These are phyloP conservation scores for Trichoderma asperellum DNA, from an alignment of 2,329 filamentous ascomycete genomes.

Conservation along the genomic window DNA sequence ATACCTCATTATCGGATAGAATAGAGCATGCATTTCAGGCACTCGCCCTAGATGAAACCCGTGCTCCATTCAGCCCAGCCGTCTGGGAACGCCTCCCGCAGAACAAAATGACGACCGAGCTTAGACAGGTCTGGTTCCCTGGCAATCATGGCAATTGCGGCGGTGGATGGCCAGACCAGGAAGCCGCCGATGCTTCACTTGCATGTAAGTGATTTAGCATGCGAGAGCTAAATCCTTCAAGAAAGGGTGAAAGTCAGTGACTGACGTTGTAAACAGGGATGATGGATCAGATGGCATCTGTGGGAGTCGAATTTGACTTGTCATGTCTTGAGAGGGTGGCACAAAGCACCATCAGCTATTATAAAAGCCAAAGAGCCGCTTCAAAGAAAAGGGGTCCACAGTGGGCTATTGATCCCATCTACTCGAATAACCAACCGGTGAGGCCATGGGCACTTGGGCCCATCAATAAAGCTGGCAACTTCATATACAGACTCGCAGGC, in stretches of 20 bases:
- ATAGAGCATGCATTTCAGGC: slow-evolving; percentile 64
- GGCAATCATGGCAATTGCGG: slow-evolving; percentile 73
- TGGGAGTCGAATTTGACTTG: slow-evolving; percentile 55
- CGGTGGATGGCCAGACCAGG: slow-evolving; percentile 64
- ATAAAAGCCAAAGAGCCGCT: slow-evolving; percentile 34
- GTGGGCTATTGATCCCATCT: slow-evolving; percentile 57
- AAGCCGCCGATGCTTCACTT: slow-evolving; percentile 46
- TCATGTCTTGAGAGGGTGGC: slow-evolving; percentile 48
- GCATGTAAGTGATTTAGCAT: slow-evolving; percentile 41
- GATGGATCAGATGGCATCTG: slow-evolving; percentile 59
- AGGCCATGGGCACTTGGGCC: slow-evolving; percentile 54
- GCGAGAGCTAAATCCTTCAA: neutral
- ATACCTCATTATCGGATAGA: slow-evolving; percentile 55
- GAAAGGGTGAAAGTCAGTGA: neutral
- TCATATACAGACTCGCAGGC: slow-evolving; percentile 52
- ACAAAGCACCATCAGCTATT: slow-evolving; percentile 41
- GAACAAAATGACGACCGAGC: slow-evolving; percentile 47
- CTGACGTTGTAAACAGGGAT: slow-evolving; percentile 47
- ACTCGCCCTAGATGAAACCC: slow-evolving; percentile 60
- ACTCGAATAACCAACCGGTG: slow-evolving; percentile 51
- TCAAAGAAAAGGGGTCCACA: slow-evolving; percentile 31
- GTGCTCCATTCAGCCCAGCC: slow-evolving; percentile 58
- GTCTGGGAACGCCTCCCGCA: slow-evolving; percentile 54
- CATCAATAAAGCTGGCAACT: slow-evolving; percentile 46
- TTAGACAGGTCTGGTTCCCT: slow-evolving; percentile 67